These are phyloP conservation scores for Paxillus ammoniavirescens DNA, from an alignment of 768 basidiomycete genomes.

Conservation along the genomic window DNA sequence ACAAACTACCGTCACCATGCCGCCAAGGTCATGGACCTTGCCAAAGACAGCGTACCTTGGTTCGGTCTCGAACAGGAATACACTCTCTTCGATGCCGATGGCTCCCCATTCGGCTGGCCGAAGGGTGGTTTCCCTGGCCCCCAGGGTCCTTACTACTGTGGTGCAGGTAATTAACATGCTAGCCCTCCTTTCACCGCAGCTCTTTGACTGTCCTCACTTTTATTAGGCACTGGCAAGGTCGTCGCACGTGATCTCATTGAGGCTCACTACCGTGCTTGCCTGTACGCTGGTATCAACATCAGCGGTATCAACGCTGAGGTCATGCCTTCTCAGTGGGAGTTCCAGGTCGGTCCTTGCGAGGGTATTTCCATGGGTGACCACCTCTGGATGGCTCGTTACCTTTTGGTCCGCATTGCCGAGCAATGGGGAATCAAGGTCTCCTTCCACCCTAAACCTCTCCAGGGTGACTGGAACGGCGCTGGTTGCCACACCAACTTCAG, in stretches of 20 bases:
- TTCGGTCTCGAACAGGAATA: slow-evolving; percentile 99
- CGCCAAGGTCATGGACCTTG: slow-evolving; percentile 93
- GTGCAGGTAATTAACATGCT: slow-evolving; percentile 69
- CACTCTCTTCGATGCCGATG: slow-evolving; percentile 94
- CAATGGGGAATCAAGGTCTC: slow-evolving; percentile 98
- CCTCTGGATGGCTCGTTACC: slow-evolving; percentile 98
- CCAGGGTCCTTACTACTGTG: slow-evolving; percentile 99
- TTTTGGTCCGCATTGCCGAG: slow-evolving; percentile 93
- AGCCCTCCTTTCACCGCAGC: not conserved
- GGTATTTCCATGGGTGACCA: slow-evolving; percentile 99
- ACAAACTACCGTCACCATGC: slow-evolving; percentile 95
- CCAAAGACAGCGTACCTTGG: slow-evolving; percentile 82
- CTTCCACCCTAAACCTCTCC: slow-evolving; percentile 98
- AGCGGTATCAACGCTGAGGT: slow-evolving; percentile 99
- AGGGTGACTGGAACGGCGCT: slow-evolving; percentile 99
- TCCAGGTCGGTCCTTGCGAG: slow-evolving; percentile 98
- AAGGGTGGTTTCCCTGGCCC: slow-evolving; percentile 99
- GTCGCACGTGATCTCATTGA: slow-evolving; percentile 98
- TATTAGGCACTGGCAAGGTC: slow-evolving; percentile 88
- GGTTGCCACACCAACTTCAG: slow-evolving; percentile 99
- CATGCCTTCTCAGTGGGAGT: slow-evolving; percentile 99
- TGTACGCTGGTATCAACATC: slow-evolving; percentile 95
- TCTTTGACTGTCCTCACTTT: slow-evolving; percentile 10
- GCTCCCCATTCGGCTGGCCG: slow-evolving; percentile 92
- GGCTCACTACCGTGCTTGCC: slow-evolving; percentile 97